Conservation (phyloP, 345 rosid genomes). For the Eucalyptus curtisii region DNA sequence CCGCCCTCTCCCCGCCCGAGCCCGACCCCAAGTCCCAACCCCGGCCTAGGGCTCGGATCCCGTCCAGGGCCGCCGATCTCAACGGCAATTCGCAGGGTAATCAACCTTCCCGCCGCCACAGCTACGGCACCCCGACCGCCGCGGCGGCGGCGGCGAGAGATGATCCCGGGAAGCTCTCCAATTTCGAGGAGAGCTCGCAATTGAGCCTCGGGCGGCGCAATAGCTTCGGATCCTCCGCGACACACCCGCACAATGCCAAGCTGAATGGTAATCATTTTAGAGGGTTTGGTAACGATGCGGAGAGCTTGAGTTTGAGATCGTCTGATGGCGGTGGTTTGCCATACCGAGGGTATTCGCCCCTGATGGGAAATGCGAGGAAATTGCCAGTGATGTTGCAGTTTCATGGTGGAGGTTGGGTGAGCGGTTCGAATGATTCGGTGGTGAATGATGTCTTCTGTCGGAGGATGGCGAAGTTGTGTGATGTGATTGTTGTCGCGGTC, state of each 20-base stretch:
- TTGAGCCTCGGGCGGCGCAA: constrained; percentile 23
- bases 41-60: neutral
- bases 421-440: constrained; percentile 84
- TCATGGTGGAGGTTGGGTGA: constrained; percentile 96
- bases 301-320: constrained; percentile 28
- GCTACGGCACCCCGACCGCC: neutral
- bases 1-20: constrained; percentile 60
- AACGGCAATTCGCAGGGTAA: neutral
- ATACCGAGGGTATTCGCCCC: constrained; percentile 71
- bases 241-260: neutral
- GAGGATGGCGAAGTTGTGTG: constrained; percentile 70
- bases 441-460: constrained; percentile 79
- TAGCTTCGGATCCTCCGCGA: constrained; percentile 32
- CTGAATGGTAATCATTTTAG: constrained; percentile 28
- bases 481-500: constrained; percentile 78
- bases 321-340: constrained; percentile 8
- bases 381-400: constrained; percentile 83
- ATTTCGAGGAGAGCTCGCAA: neutral
- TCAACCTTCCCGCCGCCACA: neutral
- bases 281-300: constrained; percentile 26
- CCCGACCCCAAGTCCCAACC: constrained; percentile 12
- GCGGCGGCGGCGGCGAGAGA: neutral
- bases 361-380: constrained; percentile 22
- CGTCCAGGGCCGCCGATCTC: neutral
- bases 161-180: neutral